Evolutionary conservation across 2,329 filamentous ascomycete species (phyloP), one percentile per base, ranked within the genome.

Genomic region (Biscogniauxia sp.): DNA sequence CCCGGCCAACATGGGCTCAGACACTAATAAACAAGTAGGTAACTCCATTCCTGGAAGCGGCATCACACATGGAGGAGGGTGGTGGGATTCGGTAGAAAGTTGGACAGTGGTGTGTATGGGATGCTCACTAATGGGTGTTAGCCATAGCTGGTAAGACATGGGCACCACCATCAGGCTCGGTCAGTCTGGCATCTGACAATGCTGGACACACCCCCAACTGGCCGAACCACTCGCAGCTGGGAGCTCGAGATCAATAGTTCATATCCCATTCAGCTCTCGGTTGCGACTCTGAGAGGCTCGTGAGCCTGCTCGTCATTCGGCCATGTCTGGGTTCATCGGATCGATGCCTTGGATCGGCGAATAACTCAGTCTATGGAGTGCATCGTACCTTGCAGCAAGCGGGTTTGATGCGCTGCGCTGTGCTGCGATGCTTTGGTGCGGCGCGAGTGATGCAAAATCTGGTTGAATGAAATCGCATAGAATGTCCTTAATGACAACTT

Each of bases 371-470:
- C 20, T n/a, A 54, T 32, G 63, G 59, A 59, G 53, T 68, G 65
- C 69, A 64, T 64, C 64, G 70, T 72, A 72, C 70, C 70, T 72
- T 72, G 70, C 70, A 45, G 37, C 70, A 45, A 45, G 37, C 70
- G n/a, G 37, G 64, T 66, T 58, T 45, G 37, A 68, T 66, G 56
- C 60, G 59, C 8, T 25, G 64, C 52, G 50, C 8, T 25, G 64
- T 41, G 50, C 54, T 61, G 63, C 61, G 59, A 56, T 61, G 63
- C 61, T 61, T 58, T 56, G 56, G 19, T 59, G 61, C 55, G 60
- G 62, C 62, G 60, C 61, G 53, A 59, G 53, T 57, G n/a, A 60
- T 57, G 56, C 26, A 54, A 32, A 61, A 54, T 54, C 56, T 54
- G 56, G 57, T 61, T 66, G 50, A 19, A 49, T 66, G 50, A 19